Conservation (phyloP, 2,329 filamentous ascomycete genomes). For the Xylariaceae sp. region DNA sequence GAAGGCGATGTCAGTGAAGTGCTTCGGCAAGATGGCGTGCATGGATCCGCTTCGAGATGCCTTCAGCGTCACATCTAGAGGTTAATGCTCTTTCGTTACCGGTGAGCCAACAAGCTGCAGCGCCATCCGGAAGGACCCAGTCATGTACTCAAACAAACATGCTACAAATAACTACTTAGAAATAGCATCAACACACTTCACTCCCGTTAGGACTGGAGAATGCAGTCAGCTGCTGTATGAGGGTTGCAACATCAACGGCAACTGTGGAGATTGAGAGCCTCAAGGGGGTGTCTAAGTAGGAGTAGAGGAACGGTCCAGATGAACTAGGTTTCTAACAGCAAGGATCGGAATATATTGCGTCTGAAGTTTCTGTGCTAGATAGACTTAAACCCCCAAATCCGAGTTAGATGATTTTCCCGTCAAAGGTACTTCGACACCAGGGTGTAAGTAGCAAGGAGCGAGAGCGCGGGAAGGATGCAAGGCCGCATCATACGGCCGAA, state of each 20-base stretch:
- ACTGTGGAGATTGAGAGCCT: slow-evolving; percentile 5
- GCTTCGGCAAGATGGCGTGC: slow-evolving; percentile 5
- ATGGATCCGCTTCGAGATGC: slow-evolving; percentile 15
- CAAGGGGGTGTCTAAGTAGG: slow-evolving; percentile 9
- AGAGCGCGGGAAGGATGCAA: slow-evolving; percentile 6
- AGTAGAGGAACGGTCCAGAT: slow-evolving; percentile 3
- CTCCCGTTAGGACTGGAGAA: slow-evolving; percentile 7
- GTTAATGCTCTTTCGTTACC: background rate
- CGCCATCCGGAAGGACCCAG: slow-evolving; percentile 7
- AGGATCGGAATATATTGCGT: slow-evolving; percentile 3
- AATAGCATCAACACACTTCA: slow-evolving; percentile 5
- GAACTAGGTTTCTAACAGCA: slow-evolving; percentile 1
- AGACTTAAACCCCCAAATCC: background rate
- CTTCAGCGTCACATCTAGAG: slow-evolving; percentile 10
- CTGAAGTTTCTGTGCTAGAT: background rate
- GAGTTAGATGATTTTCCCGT: background rate
- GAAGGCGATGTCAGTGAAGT: slow-evolving; percentile 10
- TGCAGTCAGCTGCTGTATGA: slow-evolving; percentile 10
- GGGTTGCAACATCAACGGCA: slow-evolving; percentile 4
- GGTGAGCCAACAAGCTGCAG: slow-evolving; percentile 11
- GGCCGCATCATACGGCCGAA: background rate
- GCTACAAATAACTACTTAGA: slow-evolving; percentile 4
- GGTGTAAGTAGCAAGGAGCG: background rate
- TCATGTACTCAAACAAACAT: slow-evolving; percentile 13
- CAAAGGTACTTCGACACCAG: background rate